Evolutionary conservation across 441 rosid species (phyloP), one percentile per base, ranked within the genome.

Genomic region (Melastoma candidum): DNA sequence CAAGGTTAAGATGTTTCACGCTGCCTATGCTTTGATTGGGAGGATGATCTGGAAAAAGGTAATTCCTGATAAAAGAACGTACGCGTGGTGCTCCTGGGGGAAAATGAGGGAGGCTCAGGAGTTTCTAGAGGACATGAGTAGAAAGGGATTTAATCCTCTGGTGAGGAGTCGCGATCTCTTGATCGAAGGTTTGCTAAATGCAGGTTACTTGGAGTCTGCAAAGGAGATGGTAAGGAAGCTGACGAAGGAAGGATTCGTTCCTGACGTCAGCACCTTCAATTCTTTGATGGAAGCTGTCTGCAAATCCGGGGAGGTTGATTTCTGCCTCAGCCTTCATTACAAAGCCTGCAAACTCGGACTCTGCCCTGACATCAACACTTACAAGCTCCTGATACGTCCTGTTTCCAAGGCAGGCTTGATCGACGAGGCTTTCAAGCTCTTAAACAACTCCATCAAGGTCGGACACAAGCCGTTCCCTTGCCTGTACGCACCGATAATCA

Each of bases 391-490:
- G 75, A 82, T 90, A 58, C 93, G 88, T 1, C 87, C 90, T 46
- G 90, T 78, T 70, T 90, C 96, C 0, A 90, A 83, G 71, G 74
- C 56, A 6, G 94, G 90, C n/a, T 74, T 64, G 77, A 82, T 92
- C 14, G 83, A 87, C 50, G 96, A 80, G 54, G 98, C 95, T 6
- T 72, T 87, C 60, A 63, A 70, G 69, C 57, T 90, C 48, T 60
- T 90, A 72, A 71, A 76, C 36, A 77, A 74, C 58, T 74, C 68
- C 10, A 75, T 85, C 25, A 93, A 90, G 56, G 93, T 81, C 57
- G 98, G 95, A 56, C 88, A 83, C 64, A 83, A 69, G 55, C 95
- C 98, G 11, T 85, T 85, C 69, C 98, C 96, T 2, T 77, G 98
- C 60, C 65, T 90, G 73, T 90, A 90, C 67, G 90, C 98, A 14